Base-by-base conservation (phyloP, 352 stramenopile genomes). In the Phytopythium litorale region DNA sequence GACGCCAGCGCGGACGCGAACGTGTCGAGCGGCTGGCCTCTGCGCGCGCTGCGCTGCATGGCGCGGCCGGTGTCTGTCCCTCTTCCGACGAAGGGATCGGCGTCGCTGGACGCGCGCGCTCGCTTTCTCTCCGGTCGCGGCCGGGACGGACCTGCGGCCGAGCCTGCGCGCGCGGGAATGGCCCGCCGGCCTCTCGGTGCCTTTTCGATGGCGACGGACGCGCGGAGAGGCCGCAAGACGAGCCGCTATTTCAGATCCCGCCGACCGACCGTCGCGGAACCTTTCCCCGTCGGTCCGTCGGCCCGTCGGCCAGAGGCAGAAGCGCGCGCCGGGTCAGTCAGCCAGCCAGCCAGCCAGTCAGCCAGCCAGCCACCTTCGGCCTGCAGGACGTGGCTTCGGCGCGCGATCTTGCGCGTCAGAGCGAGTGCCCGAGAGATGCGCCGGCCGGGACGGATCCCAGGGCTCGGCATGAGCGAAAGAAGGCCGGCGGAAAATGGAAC, bases 21-120 rank as follows among this genome's bases (percentile, higher is more conserved):
- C 51, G 51, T 30, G 32, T 56, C 51, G 30, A 56, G 30, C 51
- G 42, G 51, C 51, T 56, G 51, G 8, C 25, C 30, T 21, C 51
- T 19, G 19, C 51, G 32, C 19, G 30, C n/a, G 32, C 51, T 56
- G 30, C 30, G 51, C 8, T 40, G 32, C 51, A 56, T 56, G 25
- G 3, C 25, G 6, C 18, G 25, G 48, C 30, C 33, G 2, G 33
- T 37, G 18, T 25, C 13, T 23, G 50, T 56, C 51, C 51, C 51
- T 56, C 51, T 56, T 56, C 51, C 51, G 25, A 37, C 30, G 51
- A 56, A 56, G 51, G 51, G 51, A 56, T 40, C 12, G 38, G 7
- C 30, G 46, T 15, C 7, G 46, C 21, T 7, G 23, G 15, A 15
- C 46, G 21, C n/a, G 3, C 46, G 46, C n/a, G 7, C 12, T 25